Base-by-base conservation (phyloP, 345 rosid genomes). In the Passiflora organensis region DNA sequence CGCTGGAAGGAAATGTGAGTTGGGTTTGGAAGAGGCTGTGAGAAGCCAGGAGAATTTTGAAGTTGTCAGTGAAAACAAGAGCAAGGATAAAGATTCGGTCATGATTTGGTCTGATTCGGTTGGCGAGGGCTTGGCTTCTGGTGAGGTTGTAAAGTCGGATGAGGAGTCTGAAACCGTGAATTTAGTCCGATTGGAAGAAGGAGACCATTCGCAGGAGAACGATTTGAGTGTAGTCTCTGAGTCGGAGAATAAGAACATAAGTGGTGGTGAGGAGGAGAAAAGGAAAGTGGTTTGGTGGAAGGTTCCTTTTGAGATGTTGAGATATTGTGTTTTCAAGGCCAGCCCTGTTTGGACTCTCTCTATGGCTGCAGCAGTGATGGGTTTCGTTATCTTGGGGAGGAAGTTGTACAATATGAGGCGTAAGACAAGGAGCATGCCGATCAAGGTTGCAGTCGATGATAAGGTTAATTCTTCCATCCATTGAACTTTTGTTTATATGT, bases 261-360 rank as follows among this genome's bases (percentile, higher is more conserved):
- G 22, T 28, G 39, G 43, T 32, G 80, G 59, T 69, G 71, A 49
- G 45, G 81, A 59, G 53, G 79, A 58, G 60, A 78, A 71, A 66
- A 72, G 56, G 41, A 55, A 60, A 55, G 65, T 71, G 0, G 77
- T 63, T 8, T 93, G 95, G 99, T 93, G 96, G 99, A 93, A 84
- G 73, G 74, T 88, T 54, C 96, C 99, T 18, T 69, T 84, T 34
- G 94, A 93, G 70, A 43, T 93, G 58, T 62, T 93, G 65, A 88
- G 79, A 64, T 86, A 69, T 63, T 84, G 87, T 75, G 79, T 81
- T 59, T 79, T 86, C 52, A 84, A 76, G 80, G 80, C 78, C 37
- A 78, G 79, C 42, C 99, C 95, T 53, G 60, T 81, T 62, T 93
- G 95, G 96, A 77, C 96, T 44, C 63, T 93, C 69, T 89, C 99